phyloP scores from a whole-genome alignment of 1,284 basidiomycete species.

The Uromyces viciae-fabae region DNA sequence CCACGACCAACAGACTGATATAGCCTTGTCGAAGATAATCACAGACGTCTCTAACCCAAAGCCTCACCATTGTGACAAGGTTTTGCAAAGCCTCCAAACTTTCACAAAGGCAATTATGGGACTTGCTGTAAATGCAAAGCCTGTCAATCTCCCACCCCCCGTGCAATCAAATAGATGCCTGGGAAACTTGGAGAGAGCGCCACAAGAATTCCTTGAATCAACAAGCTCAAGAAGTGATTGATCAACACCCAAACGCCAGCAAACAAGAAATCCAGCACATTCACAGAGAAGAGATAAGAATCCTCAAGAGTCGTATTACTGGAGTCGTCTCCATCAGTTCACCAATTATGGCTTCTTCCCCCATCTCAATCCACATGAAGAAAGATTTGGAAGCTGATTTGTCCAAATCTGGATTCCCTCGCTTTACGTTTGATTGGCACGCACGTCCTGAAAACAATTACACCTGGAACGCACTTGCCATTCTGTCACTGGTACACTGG shows the following conservation, averaged over 20 bases:
- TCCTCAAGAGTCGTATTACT: background rate
- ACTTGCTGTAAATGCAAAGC: background rate
- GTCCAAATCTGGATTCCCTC: background rate
- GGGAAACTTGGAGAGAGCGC: constrained; percentile 13
- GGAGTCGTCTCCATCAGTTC: background rate
- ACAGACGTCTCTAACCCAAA: background rate
- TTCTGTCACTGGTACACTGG: background rate
- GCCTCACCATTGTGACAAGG: background rate
- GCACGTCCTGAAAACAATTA: background rate
- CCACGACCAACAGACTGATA: background rate
- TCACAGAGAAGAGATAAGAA: background rate
- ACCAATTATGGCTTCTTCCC: background rate
- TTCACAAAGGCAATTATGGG: constrained; percentile 6
- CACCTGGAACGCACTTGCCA: background rate
- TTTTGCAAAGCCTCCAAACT: background rate
- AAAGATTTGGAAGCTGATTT: background rate
- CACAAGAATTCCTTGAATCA: background rate
- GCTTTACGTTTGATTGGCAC: constrained; percentile 3
- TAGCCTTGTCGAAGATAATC: background rate
- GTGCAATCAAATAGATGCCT: background rate
- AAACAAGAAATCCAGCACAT: constrained; percentile 12
- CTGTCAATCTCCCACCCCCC: background rate
- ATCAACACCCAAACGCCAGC: background rate
- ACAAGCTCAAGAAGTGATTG: background rate
- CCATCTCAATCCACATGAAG: background rate